A percentile compares a stretch with the other conserved stretches of the same genome.
These are phyloP conservation scores for Oenanthe sinensis DNA, from an alignment of 129 eudicot species.

Conservation along the genomic window DNA sequence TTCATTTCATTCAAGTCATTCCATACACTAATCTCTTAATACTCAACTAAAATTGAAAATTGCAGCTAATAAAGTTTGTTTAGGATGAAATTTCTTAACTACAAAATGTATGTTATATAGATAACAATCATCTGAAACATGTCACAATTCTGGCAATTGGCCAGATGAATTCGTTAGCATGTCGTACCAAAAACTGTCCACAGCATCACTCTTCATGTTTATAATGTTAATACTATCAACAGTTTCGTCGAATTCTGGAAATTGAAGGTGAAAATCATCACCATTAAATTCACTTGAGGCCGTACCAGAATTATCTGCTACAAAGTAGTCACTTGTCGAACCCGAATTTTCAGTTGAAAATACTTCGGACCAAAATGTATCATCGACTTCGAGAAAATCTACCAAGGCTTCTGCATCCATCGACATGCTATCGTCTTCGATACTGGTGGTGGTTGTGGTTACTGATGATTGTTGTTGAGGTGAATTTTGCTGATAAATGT, in stretches of 20 bases:
- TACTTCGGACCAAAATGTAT: constrained; percentile 41
- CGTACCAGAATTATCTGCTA: constrained; percentile 4
- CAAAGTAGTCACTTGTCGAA: background rate
- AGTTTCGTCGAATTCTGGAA: constrained; percentile 10
- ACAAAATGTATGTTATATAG: background rate
- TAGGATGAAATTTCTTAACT: background rate
- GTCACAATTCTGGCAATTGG: constrained; percentile 15
- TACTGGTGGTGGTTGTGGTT: constrained; percentile 3
- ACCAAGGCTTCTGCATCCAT: constrained; percentile 3
- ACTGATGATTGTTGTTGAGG: constrained; percentile 8
- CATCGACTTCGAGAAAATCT: constrained; percentile 20
- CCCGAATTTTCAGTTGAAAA: constrained; percentile 28
- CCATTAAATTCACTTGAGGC: constrained; percentile 17
- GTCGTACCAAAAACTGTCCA: constrained; percentile 58
- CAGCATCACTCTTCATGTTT: constrained; percentile 30
- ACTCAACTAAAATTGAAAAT: too few relatives aligned
- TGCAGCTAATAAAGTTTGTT: background rate
- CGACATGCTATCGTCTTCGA: constrained; percentile 6
- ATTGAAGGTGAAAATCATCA: constrained; percentile 18
- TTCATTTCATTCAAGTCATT: too few relatives aligned
- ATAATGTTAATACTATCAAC: constrained; percentile 7
- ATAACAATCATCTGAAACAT: background rate
- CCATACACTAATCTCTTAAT: background rate
- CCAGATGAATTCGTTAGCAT: constrained; percentile 33
- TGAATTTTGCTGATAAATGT: constrained; percentile 10